phyloP scores from a whole-genome alignment of 2,329 filamentous ascomycete genomes.

The Pleoardoris graminearum region DNA sequence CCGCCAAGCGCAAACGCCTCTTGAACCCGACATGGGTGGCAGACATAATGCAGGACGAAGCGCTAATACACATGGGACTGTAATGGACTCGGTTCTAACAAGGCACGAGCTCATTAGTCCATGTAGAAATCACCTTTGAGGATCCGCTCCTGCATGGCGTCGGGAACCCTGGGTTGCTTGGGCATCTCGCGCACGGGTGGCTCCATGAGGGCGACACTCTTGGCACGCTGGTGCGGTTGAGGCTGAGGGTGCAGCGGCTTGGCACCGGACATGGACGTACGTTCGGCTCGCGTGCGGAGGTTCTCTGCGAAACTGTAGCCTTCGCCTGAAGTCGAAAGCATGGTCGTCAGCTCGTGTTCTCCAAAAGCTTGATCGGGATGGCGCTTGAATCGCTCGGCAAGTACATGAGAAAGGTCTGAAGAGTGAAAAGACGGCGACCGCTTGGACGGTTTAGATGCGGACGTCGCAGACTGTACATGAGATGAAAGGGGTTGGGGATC shows the following conservation, averaged over 20 bases:
- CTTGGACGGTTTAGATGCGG: slow-evolving; percentile 21
- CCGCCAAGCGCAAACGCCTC: neutral
- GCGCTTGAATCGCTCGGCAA: slow-evolving; percentile 36
- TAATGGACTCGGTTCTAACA: slow-evolving; percentile 4
- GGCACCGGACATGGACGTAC: slow-evolving; percentile 61
- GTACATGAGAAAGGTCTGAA: slow-evolving; percentile 31
- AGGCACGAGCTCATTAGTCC: slow-evolving; percentile 62
- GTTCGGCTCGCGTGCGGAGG: slow-evolving; percentile 87
- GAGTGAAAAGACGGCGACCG: slow-evolving; percentile 29
- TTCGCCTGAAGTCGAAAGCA: slow-evolving; percentile 72
- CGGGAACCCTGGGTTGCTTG: slow-evolving; percentile 67
- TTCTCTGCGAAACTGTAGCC: slow-evolving; percentile 98
- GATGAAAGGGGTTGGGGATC: slow-evolving; percentile 29
- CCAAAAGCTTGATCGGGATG: slow-evolving; percentile 35
- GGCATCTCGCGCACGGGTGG: slow-evolving; percentile 58
- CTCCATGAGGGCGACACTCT: slow-evolving; percentile 68
- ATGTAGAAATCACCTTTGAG: slow-evolving; percentile 98
- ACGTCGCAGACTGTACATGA: slow-evolving; percentile 27
- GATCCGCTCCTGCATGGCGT: slow-evolving; percentile 95
- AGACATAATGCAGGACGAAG: slow-evolving; percentile 1
- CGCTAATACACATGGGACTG: slow-evolving; percentile 25
- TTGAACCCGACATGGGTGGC: slow-evolving; percentile 3
- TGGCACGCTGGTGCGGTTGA: slow-evolving; percentile 64
- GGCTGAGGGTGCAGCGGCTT: slow-evolving; percentile 34
- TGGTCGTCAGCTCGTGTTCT: slow-evolving; percentile 65